Percentiles rank a stretch among this genome's conserved stretches.
These are phyloP conservation scores for Exophiala sp. DNA, from an alignment of 2,329 filamentous ascomycete species.

Conservation along the genomic window DNA sequence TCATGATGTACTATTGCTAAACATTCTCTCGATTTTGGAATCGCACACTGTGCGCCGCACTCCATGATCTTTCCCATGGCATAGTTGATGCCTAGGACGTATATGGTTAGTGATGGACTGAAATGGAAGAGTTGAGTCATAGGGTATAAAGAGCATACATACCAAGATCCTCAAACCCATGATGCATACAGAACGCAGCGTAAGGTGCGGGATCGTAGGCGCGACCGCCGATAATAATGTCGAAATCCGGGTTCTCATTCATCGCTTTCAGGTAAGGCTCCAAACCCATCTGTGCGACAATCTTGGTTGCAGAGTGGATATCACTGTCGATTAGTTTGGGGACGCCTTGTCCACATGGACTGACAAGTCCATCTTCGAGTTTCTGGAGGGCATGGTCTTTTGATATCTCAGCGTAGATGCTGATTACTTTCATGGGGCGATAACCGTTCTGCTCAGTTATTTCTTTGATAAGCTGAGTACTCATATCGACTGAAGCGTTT, in stretches of 20 bases:
- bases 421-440: constrained; percentile 29
- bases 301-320: constrained; percentile 37
- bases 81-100: constrained; percentile 36
- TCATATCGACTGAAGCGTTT: constrained; percentile 41
- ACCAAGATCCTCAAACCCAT: constrained; percentile 31
- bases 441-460: constrained; percentile 32
- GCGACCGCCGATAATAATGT: constrained; percentile 48
- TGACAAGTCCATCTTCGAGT: constrained; percentile 33
- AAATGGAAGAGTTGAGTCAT: background rate
- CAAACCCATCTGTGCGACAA: constrained; percentile 47
- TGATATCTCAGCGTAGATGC: constrained; percentile 41
- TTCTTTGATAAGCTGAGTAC: constrained; percentile 39
- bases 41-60: constrained; percentile 48
- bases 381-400: constrained; percentile 34
- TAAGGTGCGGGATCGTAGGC: constrained; percentile 43
- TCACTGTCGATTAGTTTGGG: constrained; percentile 38
- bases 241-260: constrained; percentile 41
- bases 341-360: constrained; percentile 37
- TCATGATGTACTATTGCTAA: constrained; percentile 45
- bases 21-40: constrained; percentile 46
- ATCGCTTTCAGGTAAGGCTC: constrained; percentile 46
- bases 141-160: background rate
- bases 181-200: constrained; percentile 38
- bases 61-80: constrained; percentile 59
- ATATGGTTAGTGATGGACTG: background rate